Base-by-base conservation (phyloP, 805 yeast species). In the Kregervanrija pseudodelftensis region DNA sequence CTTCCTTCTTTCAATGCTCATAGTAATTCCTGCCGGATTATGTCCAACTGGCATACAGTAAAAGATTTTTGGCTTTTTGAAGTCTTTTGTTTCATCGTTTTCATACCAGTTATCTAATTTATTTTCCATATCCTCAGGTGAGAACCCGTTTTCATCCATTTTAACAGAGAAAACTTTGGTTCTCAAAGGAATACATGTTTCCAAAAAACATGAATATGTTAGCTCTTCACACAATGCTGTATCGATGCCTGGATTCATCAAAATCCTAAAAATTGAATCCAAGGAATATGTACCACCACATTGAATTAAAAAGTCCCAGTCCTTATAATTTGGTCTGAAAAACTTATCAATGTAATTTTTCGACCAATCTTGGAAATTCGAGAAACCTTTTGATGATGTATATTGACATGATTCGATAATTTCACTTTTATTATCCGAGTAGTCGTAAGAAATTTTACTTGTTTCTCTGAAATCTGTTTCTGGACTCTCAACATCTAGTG, bases 211-310 rank as follows among this genome's bases (percentile, higher is more conserved):
- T 10, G 93, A 74, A 69, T 89, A 91, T 11, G 90, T 71, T 66
- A 76, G 79, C 57, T 84, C 88, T 65, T 91, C 98, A 32, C 82
- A 83, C 49, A 91, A 66, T 42, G 91, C 74, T n/a, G 81, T 67
- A 60, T 91, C 99, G 33, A 49, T 58, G 37, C 91, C 95, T 47
- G 82, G 78, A 59, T 79, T 69, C 56, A 81, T 72, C 57, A 91
- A 78, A 31, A 90, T 78, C 64, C 97, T 77, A 58, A 91, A 73
- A 17, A 80, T 72, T 3, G 93, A 76, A 56, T 90, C 96, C 82
- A 95, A 82, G 5, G 86, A 77, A 64, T 85, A 87, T n/a, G 97
- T 90, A 68, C 86, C 87, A 52, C 98, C 98, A 11, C 82, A 75
- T 41, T 87, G 76, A 51, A 81, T 65, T 33, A 88, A 65, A 32